phyloP scores from a whole-genome alignment of 2,329 filamentous ascomycete species.

The Fusarium euwallaceae region DNA sequence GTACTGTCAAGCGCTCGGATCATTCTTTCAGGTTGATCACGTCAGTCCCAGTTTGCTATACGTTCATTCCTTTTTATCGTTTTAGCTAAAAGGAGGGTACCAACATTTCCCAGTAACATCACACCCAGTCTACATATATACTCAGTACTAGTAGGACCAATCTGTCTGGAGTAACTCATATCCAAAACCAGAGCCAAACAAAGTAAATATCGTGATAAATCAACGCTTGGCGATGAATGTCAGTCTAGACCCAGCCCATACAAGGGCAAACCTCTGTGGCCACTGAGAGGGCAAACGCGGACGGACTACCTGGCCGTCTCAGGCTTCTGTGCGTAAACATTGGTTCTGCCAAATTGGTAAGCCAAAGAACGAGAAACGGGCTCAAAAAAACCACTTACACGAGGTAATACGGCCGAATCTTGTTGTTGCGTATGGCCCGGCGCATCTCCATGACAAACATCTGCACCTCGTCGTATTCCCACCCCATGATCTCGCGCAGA shows the following conservation, averaged over 20 bases:
- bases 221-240: neutral
- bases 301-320: neutral
- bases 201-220: neutral
- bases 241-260: neutral
- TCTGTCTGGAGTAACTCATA: neutral
- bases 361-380: neutral
- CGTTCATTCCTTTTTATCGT: neutral
- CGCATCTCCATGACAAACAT: conserved; percentile 29
- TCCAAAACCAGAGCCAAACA: neutral
- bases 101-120: neutral
- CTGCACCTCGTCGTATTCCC: conserved; percentile 22
- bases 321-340: conserved; percentile 5
- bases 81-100: neutral
- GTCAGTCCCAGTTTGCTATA: neutral
- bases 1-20: neutral
- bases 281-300: neutral
- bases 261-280: neutral
- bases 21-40: neutral
- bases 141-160: neutral
- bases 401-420: conserved; percentile 7
- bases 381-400: neutral
- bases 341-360: conserved; percentile 4
- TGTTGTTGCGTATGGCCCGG: conserved; percentile 11
- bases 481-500: conserved; percentile 21
- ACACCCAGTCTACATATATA: neutral